Evolutionary conservation across 2,329 filamentous ascomycete genomes (phyloP).

Genomic region (Didymosphaeria variabile): DNA sequence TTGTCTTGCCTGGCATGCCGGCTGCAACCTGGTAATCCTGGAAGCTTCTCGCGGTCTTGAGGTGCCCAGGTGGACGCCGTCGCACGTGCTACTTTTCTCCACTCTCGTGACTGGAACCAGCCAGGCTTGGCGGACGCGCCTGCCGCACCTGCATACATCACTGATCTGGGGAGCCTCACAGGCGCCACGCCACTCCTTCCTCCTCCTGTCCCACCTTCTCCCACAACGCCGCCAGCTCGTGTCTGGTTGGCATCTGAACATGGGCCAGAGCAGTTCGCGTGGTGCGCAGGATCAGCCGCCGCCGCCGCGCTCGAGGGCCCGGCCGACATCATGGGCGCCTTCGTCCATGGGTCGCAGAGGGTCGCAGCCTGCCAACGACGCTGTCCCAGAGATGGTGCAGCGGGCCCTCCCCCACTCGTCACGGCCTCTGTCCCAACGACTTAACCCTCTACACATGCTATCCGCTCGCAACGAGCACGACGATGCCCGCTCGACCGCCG

Average conservation of each 20-base stretch:
- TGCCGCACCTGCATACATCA: slow-evolving; percentile 12
- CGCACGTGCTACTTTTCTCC: slow-evolving; percentile 3
- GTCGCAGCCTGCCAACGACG: slow-evolving; percentile 28
- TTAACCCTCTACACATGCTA: slow-evolving; percentile 42
- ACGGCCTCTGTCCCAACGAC: slow-evolving; percentile 33
- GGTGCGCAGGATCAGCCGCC: slow-evolving; percentile 27
- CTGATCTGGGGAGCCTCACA: slow-evolving; percentile 13
- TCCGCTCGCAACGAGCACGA: slow-evolving; percentile 38
- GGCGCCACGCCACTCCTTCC: slow-evolving; percentile 17
- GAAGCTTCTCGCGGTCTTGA: no score
- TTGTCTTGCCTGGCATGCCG: background rate
- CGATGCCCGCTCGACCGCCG: slow-evolving; percentile 43
- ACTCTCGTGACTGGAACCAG: slow-evolving; percentile 8
- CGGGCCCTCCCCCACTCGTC: slow-evolving; percentile 25
- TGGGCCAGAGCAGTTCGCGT: slow-evolving; percentile 52
- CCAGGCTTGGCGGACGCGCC: slow-evolving; percentile 8
- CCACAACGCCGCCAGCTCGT: slow-evolving; percentile 31
- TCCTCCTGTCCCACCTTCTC: slow-evolving; percentile 17
- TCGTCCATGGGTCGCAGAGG: slow-evolving; percentile 27
- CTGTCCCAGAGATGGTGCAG: slow-evolving; percentile 34
- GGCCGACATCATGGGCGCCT: slow-evolving; percentile 46
- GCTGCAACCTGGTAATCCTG: background rate
- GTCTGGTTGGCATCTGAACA: slow-evolving; percentile 40
- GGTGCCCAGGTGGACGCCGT: background rate
- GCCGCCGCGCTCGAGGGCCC: slow-evolving; percentile 35